phyloP scores from a whole-genome alignment of 208 protist species.

The Tritrichomonas foetus region DNA sequence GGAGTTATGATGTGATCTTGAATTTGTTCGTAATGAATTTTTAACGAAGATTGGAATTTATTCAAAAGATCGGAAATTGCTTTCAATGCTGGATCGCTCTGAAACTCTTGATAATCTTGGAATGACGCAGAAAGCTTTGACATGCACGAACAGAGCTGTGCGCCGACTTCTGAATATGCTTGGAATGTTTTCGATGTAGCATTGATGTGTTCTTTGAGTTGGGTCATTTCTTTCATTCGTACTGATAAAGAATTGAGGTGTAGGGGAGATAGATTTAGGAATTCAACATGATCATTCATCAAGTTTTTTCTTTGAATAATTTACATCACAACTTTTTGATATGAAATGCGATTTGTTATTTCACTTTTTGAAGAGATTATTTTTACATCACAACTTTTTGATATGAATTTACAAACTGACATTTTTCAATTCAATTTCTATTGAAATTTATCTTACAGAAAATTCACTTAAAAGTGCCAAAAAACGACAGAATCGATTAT shows the following conservation, averaged over 20 bases:
- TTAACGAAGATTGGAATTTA: neutral
- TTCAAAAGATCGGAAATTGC: neutral
- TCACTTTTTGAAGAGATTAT: too few species aligned
- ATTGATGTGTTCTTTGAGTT: neutral
- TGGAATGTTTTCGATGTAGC: neutral
- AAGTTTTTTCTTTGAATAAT: too few species aligned
- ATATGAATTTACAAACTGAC: too few species aligned
- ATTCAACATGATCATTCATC: neutral
- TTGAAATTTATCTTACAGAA: too few species aligned
- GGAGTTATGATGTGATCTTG: neutral
- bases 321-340: too few species aligned
- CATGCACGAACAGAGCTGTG: neutral
- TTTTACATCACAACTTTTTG: too few species aligned
- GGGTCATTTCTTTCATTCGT: neutral
- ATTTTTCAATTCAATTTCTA: too few species aligned
- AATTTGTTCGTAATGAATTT: neutral
- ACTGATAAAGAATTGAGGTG: neutral
- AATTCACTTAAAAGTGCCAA: too few species aligned
- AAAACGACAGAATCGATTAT: too few species aligned
- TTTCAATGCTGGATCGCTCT: neutral
- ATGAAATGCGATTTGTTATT: too few species aligned
- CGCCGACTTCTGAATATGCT: neutral
- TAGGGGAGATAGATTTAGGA: neutral
- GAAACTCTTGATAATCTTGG: neutral
- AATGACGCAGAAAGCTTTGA: neutral